Evolutionary conservation across 345 rosid species (phyloP), one percentile per base, ranked within the genome.

Genomic region (Aegle marmelos): DNA sequence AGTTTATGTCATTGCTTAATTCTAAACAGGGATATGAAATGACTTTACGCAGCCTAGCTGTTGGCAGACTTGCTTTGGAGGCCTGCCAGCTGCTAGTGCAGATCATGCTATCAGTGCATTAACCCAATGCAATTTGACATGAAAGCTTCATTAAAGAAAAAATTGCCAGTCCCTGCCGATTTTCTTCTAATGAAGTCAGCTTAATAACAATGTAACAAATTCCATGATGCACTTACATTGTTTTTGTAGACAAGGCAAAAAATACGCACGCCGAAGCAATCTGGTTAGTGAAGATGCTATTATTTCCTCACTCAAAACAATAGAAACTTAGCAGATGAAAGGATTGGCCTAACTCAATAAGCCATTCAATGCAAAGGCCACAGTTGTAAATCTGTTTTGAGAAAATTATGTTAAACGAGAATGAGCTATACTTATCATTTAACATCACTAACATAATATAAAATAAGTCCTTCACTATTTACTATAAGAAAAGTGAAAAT

Each of bases 11-110:
- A 3, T 45, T 14, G 28, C 58, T 16, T 16, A 10, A 45, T 45
- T 45, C 50, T 45, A 45, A 45, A 45, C 7, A 1, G 37, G 22
- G 45, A 65, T 19, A 45, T 85, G 87, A 53, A 78, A 87, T 58
- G 80, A 82, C 72, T 80, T 87, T 19, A 53, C 84, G 75, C 11
- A 72, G 17, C 67, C 61, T 82, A 31, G 79, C 72, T 37, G 70
- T 69, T 0, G 88, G 82, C 8, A 91, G 90, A 69, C 93, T 82
- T 60, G 89, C 75, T 82, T 91, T 87, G 82, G 86, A 83, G 39
- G 91, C 89, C 73, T 83, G 91, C 91, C 90, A 87, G 45, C 89
- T 4, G 90, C 95, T 62, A 88, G 84, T 22, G 90, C 91, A 59
- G 79, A 79, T 13, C 93, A 91, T 50, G 90, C 91, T 28, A 87